Evolutionary conservation across 176 grass and related monocot genomes (phyloP).

Genomic region (Phyllostachys edulis): DNA sequence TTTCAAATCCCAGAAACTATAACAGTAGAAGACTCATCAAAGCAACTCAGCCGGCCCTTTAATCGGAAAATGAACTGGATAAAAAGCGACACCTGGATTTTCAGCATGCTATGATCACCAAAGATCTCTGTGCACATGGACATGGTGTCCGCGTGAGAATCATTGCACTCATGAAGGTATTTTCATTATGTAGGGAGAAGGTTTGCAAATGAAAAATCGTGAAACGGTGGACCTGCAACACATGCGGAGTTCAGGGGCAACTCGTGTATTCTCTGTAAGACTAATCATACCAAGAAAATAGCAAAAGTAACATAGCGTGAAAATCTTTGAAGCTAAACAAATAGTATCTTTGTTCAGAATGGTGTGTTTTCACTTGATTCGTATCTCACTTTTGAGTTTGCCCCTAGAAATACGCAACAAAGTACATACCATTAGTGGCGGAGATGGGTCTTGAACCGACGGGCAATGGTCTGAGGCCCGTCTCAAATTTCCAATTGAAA

Average conservation of each 20-base stretch:
- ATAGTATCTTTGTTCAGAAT: not conserved
- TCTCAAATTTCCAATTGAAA: too few relatives aligned
- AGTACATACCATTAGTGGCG: not conserved
- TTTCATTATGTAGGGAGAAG: conserved; percentile 61
- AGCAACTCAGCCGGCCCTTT: not conserved
- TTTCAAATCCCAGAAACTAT: too few relatives aligned
- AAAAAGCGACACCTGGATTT: not conserved
- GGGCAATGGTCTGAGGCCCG: too few relatives aligned
- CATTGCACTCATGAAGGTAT: conserved; percentile 9
- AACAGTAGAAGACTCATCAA: not conserved
- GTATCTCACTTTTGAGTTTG: not conserved
- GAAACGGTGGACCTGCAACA: conserved; percentile 61
- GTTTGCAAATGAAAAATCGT: conserved; percentile 87
- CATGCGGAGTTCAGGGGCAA: conserved; percentile 19
- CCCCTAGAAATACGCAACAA: not conserved
- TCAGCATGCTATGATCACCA: conserved; percentile 1
- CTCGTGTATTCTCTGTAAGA: not conserved
- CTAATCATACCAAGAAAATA: not conserved
- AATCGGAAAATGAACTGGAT: not conserved
- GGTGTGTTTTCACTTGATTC: not conserved
- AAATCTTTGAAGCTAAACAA: not conserved
- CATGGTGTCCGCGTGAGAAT: conserved; percentile 10
- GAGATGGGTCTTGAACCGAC: too few relatives aligned
- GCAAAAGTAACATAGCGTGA: not conserved
- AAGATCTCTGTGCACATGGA: conserved; percentile 6